Evolutionary conservation across 208 protist species (phyloP).

Genomic region (Borovskyia barvae): DNA sequence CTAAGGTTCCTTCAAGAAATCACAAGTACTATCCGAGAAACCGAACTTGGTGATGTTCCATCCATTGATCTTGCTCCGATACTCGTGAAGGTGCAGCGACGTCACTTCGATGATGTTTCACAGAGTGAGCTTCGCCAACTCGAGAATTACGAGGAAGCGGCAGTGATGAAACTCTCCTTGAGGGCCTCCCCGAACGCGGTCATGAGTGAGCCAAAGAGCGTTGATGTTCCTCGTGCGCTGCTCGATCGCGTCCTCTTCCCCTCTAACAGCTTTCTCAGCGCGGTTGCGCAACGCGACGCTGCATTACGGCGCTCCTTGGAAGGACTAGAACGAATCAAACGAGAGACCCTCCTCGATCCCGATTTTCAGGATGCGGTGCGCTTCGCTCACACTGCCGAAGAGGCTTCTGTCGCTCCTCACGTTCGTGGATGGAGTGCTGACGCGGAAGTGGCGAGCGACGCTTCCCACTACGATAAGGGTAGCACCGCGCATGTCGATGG

Average conservation of each 20-base stretch:
- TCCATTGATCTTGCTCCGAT: constrained; percentile 59
- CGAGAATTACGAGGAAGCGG: constrained; percentile 58
- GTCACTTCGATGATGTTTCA: constrained; percentile 52
- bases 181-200: neutral
- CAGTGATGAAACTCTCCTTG: constrained; percentile 7
- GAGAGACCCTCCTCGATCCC: constrained; percentile 60
- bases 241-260: constrained; percentile 64
- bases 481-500: too few species aligned
- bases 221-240: constrained; percentile 21
- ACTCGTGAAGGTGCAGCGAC: constrained; percentile 45
- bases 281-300: constrained; percentile 41
- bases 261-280: constrained; percentile 67
- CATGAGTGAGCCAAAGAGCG: neutral
- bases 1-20: constrained; percentile 50
- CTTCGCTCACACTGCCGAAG: constrained; percentile 53
- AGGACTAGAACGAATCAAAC: constrained; percentile 72
- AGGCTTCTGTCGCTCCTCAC: constrained; percentile 33
- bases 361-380: constrained; percentile 72
- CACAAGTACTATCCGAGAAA: constrained; percentile 27
- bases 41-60: constrained; percentile 25
- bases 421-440: constrained; percentile 20
- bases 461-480: too few species aligned
- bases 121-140: constrained; percentile 54
- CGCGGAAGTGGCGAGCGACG: too few species aligned
- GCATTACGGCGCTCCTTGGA: constrained; percentile 43